A percentile compares a stretch with the other conserved stretches of the same genome.
Conservation (phyloP, 1,284 basidiomycete genomes). For the Wolfiporia cocos region DNA sequence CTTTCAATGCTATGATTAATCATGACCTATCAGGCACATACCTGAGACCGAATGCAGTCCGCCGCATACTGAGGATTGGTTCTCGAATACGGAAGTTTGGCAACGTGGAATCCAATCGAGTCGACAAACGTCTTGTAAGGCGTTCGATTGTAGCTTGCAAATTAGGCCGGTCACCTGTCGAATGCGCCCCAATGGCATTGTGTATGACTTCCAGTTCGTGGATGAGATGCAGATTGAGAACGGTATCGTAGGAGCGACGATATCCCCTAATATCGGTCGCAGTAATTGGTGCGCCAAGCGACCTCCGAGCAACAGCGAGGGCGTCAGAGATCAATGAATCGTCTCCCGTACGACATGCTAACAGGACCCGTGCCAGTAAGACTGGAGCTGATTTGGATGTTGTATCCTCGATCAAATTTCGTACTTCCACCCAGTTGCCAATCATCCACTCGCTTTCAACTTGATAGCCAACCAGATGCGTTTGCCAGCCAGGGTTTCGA, state of each 20-base stretch:
- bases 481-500: slow-evolving; percentile 82
- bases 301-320: slow-evolving; percentile 64
- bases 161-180: slow-evolving; percentile 11
- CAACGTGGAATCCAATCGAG: slow-evolving; percentile 74
- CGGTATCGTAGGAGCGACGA: slow-evolving; percentile 81
- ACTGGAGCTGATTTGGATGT: slow-evolving; percentile 54
- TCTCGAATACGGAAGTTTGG: slow-evolving; percentile 93
- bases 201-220: slow-evolving; percentile 86
- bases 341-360: slow-evolving; percentile 69
- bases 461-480: slow-evolving; percentile 76
- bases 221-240: slow-evolving; percentile 83
- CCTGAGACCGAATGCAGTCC: slow-evolving; percentile 81
- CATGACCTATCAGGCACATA: slow-evolving; percentile 23
- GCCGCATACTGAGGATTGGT: slow-evolving; percentile 84
- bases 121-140: slow-evolving; percentile 43
- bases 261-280: slow-evolving; percentile 81
- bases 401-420: slow-evolving; percentile 47
- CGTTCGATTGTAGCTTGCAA: slow-evolving; percentile 23
- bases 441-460: slow-evolving; percentile 96
- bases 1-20: neutral
- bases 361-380: slow-evolving; percentile 77
- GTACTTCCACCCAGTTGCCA: slow-evolving; percentile 87
- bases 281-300: slow-evolving; percentile 78
- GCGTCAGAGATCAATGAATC: slow-evolving; percentile 39
- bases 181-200: slow-evolving; percentile 29